These are phyloP conservation scores for Rachicladosporium sp. DNA, from an alignment of 2,329 filamentous ascomycete species.

Conservation along the genomic window DNA sequence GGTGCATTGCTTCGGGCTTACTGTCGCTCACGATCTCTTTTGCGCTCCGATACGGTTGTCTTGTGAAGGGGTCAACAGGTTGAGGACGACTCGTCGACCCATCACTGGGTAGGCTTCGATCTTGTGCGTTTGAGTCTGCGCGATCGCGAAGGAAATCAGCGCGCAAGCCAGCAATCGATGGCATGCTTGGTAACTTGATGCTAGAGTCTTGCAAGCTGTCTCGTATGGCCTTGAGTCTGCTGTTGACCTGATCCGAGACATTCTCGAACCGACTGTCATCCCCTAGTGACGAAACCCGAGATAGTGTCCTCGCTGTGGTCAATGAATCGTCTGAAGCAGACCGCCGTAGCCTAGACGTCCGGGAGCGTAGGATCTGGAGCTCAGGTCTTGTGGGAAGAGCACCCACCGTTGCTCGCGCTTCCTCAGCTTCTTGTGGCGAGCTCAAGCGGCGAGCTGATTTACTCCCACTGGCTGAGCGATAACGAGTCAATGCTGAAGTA, in stretches of 20 bases:
- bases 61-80: constrained; percentile 15
- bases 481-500: too few relatives aligned
- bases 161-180: constrained; percentile 37
- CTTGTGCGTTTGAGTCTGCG: constrained; percentile 8
- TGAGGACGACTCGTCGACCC: too few relatives aligned
- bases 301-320: constrained; percentile 58
- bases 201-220: constrained; percentile 78
- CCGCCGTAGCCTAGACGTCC: constrained; percentile 36
- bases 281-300: constrained; percentile 68
- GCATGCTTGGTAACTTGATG: constrained; percentile 45
- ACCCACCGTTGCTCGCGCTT: constrained; percentile 9
- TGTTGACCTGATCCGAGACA: constrained; percentile 75
- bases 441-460: not conserved
- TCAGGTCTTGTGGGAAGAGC: constrained; percentile 11
- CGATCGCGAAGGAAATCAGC: constrained; percentile 21
- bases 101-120: too few relatives aligned
- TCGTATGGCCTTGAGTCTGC: constrained; percentile 76
- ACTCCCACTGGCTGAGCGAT: too few relatives aligned
- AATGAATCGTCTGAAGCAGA: constrained; percentile 69
- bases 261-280: constrained; percentile 72
- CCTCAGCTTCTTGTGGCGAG: constrained; percentile 8
- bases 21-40: constrained; percentile 10
- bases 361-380: constrained; percentile 10
- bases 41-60: constrained; percentile 14
- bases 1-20: constrained; percentile 25